Conservation (phyloP, 495 filamentous ascomycete species). For the Penicillium taxi region DNA sequence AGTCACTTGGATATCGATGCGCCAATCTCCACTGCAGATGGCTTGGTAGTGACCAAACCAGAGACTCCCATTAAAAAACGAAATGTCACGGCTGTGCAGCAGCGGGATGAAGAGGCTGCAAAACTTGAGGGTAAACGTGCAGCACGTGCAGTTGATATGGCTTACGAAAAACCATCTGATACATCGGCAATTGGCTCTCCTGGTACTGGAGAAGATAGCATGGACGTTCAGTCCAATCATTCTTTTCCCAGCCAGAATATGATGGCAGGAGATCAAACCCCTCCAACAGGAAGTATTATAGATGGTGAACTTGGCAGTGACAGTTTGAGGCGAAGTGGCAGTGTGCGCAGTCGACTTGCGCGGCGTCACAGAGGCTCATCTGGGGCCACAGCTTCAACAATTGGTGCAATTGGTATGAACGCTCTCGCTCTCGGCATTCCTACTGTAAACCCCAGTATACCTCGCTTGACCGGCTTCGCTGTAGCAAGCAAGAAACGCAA, state of each 20-base stretch:
- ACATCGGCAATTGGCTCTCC: constrained; percentile 16
- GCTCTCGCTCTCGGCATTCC: constrained; percentile 59
- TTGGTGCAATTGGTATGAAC: constrained; percentile 61
- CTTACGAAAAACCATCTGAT: constrained; percentile 46
- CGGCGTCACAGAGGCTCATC: constrained; percentile 76
- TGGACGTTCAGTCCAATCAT: constrained; percentile 26
- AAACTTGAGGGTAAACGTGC: constrained; percentile 51
- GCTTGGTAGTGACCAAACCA: constrained; percentile 36
- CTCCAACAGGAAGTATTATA: constrained; percentile 56
- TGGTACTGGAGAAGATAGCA: constrained; percentile 23
- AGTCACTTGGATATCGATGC: constrained; percentile 56
- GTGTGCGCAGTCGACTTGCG: constrained; percentile 72
- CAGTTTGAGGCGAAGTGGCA: constrained; percentile 59
- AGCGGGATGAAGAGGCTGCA: constrained; percentile 46
- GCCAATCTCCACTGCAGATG: constrained; percentile 32
- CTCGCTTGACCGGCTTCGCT: constrained; percentile 87
- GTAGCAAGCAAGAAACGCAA: constrained; percentile 95
- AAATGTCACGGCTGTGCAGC: constrained; percentile 30
- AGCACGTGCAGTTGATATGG: constrained; percentile 52
- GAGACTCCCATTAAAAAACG: constrained; percentile 26
- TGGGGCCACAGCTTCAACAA: constrained; percentile 65
- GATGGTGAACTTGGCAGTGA: constrained; percentile 55
- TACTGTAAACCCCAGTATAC: constrained; percentile 45
- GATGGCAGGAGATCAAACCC: constrained; percentile 47
- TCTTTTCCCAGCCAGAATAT: constrained; percentile 29